Base-by-base conservation (phyloP, 1,139 yeast species). In the Waltiozyma sp. region DNA sequence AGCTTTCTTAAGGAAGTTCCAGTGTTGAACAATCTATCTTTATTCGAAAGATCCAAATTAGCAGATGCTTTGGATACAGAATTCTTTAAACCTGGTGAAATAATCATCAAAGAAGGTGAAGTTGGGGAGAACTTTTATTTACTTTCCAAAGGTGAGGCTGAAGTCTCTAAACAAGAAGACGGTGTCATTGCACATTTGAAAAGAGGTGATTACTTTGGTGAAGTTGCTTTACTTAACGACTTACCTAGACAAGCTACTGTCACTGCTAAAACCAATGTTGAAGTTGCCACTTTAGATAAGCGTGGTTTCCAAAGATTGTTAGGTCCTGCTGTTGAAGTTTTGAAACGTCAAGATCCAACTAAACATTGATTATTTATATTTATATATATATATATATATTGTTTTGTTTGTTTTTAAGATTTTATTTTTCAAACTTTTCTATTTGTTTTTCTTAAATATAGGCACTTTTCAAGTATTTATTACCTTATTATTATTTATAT, bases 171-270 rank as follows among this genome's bases (percentile, higher is more conserved):
- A 41, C 54, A 50, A 3, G 72, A 67, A 38, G 73, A 76, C 43
- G 89, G 91, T 21, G 69, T 72, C 38, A 73, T 89, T 38, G 74
- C 73, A 34, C 68, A 69, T 19, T 70, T 86, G 49, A 64, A 73
- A 40, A 81, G 84, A 58, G 97, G 97, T 50, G 95, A 85, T 59
- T 91, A 91, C 64, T 91, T 91, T 63, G 98, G 98, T 51, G 98
- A 91, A 66, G 79, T 91, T 50, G 97, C 98, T 3, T 70, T 91
- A 53, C 71, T 91, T 54, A 85, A 89, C 55, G 96, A 91, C 58
- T 70, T 81, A 48, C 97, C 97, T 49, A 78, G 98, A 64, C 94
- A 87, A 61, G 98, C 98, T 31, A 84, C 96, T 4, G 93, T 91
- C 37, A 77, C 74, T 45, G 96, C 96, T 2, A 66, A 73, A 31